phyloP scores from a whole-genome alignment of 768 basidiomycete genomes.

The Pulveroboletus frians region DNA sequence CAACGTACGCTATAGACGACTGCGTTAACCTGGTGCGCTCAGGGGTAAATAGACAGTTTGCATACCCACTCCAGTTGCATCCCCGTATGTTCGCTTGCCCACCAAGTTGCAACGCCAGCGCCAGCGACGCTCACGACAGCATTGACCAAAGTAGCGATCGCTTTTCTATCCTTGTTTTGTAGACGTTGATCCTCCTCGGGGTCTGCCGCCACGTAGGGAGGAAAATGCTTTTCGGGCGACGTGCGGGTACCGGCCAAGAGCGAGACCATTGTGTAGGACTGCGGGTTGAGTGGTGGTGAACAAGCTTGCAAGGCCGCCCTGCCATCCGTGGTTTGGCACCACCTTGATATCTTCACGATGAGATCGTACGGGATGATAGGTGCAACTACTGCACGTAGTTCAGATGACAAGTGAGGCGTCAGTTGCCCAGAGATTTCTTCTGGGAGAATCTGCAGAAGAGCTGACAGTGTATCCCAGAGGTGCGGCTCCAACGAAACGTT shows the following conservation, averaged over 20 bases:
- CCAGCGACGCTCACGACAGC: conserved; percentile 64
- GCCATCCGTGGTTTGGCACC: conserved; percentile 57
- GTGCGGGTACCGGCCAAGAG: conserved; percentile 73
- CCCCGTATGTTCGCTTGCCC: conserved; percentile 57
- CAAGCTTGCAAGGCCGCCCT: conserved; percentile 33
- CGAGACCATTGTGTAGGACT: conserved; percentile 63
- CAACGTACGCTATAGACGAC: conserved; percentile 46
- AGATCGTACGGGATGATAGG: conserved; percentile 58
- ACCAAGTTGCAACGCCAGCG: conserved; percentile 66
- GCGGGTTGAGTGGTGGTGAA: conserved; percentile 44
- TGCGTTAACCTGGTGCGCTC: conserved; percentile 3
- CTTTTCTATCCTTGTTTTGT: conserved; percentile 52
- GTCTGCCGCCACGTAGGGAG: conserved; percentile 41
- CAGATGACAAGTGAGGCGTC: conserved; percentile 30
- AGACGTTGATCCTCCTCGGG: conserved; percentile 45
- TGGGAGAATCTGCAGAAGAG: conserved; percentile 46
- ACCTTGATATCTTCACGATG: conserved; percentile 56
- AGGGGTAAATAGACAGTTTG: conserved; percentile 6
- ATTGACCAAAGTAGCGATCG: conserved; percentile 67
- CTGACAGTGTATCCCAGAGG: conserved; percentile 44
- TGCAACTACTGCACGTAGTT: conserved; percentile 7
- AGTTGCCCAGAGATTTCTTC: conserved; percentile 40
- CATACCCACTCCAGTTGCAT: conserved; percentile 78
- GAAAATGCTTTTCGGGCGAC: conserved; percentile 73
- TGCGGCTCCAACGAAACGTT: conserved; percentile 68